Conservation (phyloP, 495 filamentous ascomycete species). For the Xylaria curta region DNA sequence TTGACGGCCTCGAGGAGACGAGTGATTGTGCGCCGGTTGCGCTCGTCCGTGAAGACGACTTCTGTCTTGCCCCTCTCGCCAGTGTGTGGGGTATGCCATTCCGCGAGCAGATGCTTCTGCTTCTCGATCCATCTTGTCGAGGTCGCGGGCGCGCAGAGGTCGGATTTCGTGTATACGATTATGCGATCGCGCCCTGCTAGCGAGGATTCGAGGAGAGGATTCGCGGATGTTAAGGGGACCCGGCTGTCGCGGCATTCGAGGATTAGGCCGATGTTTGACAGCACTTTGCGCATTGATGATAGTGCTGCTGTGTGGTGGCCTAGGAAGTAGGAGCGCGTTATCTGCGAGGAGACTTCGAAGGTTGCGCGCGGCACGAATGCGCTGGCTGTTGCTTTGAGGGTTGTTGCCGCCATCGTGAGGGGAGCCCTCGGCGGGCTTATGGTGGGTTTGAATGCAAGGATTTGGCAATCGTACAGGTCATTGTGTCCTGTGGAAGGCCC, state of each 20-base stretch:
- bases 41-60: slow-evolving; percentile 44
- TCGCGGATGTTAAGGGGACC: slow-evolving; percentile 84
- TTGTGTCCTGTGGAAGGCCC: not conserved
- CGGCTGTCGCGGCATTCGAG: slow-evolving; percentile 96
- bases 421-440: not conserved
- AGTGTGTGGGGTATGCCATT: slow-evolving; percentile 48
- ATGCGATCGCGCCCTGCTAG: slow-evolving; percentile 72
- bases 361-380: slow-evolving; percentile 73
- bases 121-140: slow-evolving; percentile 23
- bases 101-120: slow-evolving; percentile 38
- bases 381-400: slow-evolving; percentile 24
- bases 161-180: slow-evolving; percentile 90
- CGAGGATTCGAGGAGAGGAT: slow-evolving; percentile 85
- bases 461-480: not conserved
- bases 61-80: slow-evolving; percentile 39
- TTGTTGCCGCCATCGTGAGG: not conserved
- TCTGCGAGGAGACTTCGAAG: slow-evolving; percentile 67
- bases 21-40: slow-evolving; percentile 45
- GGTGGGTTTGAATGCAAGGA: not conserved
- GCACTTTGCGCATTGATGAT: slow-evolving; percentile 79
- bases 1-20: slow-evolving; percentile 45
- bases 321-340: slow-evolving; percentile 94
- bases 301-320: slow-evolving; percentile 91
- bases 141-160: slow-evolving; percentile 61
- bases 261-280: slow-evolving; percentile 83